Evolutionary conservation across 305 asterid species (phyloP).

Genomic region (Fraxinus xanthoxyloides): DNA sequence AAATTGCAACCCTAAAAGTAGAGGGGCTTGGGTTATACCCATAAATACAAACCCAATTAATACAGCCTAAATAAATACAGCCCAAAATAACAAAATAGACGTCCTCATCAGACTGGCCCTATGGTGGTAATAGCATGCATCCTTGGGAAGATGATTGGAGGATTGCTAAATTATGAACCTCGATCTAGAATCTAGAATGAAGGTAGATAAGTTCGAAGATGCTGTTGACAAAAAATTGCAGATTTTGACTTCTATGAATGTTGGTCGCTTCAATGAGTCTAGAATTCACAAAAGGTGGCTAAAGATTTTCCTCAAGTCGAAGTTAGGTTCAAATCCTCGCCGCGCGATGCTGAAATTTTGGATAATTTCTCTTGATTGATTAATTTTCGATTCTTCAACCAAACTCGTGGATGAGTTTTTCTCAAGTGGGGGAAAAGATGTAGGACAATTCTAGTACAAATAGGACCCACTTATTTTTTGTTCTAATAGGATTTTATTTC

Average conservation of each 20-base stretch:
- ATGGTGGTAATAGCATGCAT: not conserved
- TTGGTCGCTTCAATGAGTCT: not conserved
- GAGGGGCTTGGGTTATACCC: too few relatives aligned
- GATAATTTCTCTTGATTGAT: not conserved
- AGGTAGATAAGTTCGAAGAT: not conserved
- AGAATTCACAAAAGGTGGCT: not conserved
- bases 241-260: not conserved
- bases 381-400: not conserved
- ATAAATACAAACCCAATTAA: too few relatives aligned
- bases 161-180: not conserved
- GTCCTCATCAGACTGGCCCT: not conserved
- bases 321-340: not conserved
- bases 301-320: not conserved
- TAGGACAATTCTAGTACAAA: not conserved
- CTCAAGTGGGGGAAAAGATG: not conserved
- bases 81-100: too few relatives aligned
- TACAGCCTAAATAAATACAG: too few relatives aligned
- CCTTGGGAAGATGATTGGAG: not conserved
- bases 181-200: not conserved
- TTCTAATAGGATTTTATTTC: too few relatives aligned
- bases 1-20: too few relatives aligned
- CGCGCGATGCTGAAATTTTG: too few relatives aligned
- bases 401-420: not conserved
- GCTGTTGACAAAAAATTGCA: not conserved
- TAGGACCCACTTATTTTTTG: not conserved